phyloP scores from a whole-genome alignment of 768 basidiomycete genomes.

The Asterophora parasitica region DNA sequence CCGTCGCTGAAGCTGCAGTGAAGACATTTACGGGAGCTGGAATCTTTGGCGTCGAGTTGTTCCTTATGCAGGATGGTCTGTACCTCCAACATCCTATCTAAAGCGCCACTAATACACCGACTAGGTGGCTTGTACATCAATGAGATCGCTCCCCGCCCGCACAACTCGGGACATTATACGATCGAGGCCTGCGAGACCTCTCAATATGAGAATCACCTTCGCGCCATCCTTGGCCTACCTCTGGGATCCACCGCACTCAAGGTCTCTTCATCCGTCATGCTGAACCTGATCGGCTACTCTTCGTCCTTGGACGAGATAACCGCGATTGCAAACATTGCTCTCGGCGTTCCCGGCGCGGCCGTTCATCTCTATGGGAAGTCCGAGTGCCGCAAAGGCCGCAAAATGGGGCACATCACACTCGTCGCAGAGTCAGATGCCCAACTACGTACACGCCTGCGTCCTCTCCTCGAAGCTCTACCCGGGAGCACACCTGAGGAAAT shows the following conservation, averaged over 20 bases:
- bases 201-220: constrained; percentile 96
- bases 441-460: constrained; percentile 61
- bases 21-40: constrained; percentile 81
- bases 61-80: constrained; percentile 82
- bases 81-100: constrained; percentile 2
- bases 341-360: constrained; percentile 67
- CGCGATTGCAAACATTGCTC: constrained; percentile 50
- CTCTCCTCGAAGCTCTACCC: constrained; percentile 67
- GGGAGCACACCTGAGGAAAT: constrained; percentile 42
- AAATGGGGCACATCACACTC: constrained; percentile 97
- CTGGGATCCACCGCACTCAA: constrained; percentile 85
- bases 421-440: constrained; percentile 79
- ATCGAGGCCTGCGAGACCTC: constrained; percentile 97
- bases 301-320: constrained; percentile 58
- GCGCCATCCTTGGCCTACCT: constrained; percentile 86
- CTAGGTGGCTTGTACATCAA: constrained; percentile 80
- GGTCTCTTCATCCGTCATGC: constrained; percentile 85
- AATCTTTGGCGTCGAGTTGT: constrained; percentile 98
- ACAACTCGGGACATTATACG: constrained; percentile 98
- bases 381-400: constrained; percentile 83
- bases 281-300: constrained; percentile 90
- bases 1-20: constrained; percentile 77
- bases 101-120: neutral
- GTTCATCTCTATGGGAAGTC: constrained; percentile 95
- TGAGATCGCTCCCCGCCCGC: constrained; percentile 96